Evolutionary conservation across 345 rosid genomes (phyloP).

Genomic region (Euphorbia peplus): DNA sequence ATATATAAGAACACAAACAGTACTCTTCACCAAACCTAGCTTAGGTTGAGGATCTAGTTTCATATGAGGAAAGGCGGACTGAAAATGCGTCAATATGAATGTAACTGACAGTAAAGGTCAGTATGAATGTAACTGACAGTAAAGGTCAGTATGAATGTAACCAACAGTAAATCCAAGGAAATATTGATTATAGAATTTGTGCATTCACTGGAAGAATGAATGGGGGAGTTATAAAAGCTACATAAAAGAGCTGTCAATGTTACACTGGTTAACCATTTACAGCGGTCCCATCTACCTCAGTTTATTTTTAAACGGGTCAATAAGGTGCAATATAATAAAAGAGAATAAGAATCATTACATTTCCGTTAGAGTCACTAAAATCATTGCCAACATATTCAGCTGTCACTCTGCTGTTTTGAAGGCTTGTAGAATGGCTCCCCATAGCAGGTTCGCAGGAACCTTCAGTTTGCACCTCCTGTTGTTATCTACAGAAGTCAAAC

Average conservation of each 20-base stretch:
- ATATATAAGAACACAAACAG: too few species aligned
- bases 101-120: too few species aligned
- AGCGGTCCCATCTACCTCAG: background rate
- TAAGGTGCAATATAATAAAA: slow-evolving; percentile 1
- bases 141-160: background rate
- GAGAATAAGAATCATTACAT: slow-evolving; percentile 48
- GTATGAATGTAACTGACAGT: too few species aligned
- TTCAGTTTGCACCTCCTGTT: slow-evolving; percentile 57
- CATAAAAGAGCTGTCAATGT: background rate
- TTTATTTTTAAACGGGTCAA: background rate
- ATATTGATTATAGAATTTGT: background rate
- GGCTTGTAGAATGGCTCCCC: slow-evolving; percentile 23
- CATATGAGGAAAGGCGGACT: background rate
- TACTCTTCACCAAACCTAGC: background rate
- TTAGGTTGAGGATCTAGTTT: background rate
- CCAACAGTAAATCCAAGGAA: background rate
- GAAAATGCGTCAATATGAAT: too few species aligned
- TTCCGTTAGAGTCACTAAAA: slow-evolving; percentile 40
- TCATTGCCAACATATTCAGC: slow-evolving; percentile 34
- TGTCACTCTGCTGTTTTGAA: slow-evolving; percentile 26
- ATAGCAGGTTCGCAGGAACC: slow-evolving; percentile 27
- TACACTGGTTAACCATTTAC: background rate
- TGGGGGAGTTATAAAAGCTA: background rate
- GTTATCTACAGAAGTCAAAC: slow-evolving; percentile 47
- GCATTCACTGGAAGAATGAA: background rate